Conservation (phyloP, 1,284 basidiomycete species). For the Pseudomicrostroma phylloplanum region DNA sequence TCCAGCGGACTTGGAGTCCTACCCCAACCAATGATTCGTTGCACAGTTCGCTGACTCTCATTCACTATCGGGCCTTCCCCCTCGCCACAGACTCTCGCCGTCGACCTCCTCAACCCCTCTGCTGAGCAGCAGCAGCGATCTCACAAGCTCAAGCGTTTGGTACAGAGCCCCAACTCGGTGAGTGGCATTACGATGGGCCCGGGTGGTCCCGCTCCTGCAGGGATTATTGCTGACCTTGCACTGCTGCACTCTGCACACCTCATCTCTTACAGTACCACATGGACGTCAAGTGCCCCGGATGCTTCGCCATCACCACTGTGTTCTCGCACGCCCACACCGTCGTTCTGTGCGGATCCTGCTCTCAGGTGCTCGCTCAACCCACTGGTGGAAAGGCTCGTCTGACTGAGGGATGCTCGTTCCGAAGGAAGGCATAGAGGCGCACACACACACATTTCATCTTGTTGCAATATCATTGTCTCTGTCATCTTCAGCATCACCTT, state of each 20-base stretch:
- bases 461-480: no score
- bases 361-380: conserved; percentile 92
- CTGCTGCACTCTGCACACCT: conserved; percentile 49
- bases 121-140: conserved; percentile 63
- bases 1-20: no score
- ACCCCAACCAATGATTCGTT: no score
- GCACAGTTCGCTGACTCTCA: conserved; percentile 7
- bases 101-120: conserved; percentile 96
- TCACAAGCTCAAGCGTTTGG: conserved; percentile 99
- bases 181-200: not conserved
- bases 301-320: conserved; percentile 89
- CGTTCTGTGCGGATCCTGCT: conserved; percentile 85
- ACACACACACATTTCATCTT: no score
- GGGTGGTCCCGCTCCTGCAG: not conserved
- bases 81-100: conserved; percentile 74
- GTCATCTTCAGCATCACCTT: no score
- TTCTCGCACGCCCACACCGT: conserved; percentile 94
- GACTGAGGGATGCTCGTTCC: conserved; percentile 64
- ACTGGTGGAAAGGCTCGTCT: conserved; percentile 97
- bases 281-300: conserved; percentile 99
- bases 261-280: conserved; percentile 76
- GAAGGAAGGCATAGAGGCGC: conserved; percentile 18
- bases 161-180: conserved; percentile 63
- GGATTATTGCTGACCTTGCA: not conserved
- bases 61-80: conserved; percentile 22